Conservation (phyloP, 345 rosid genomes). For the Arabidopsis thaliana region TAIR10.1 NC_003076.8:455001-455500, state of each 20-base stretch:
- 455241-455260: conserved; percentile 3
- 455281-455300: conserved; percentile 69
- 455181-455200: conserved; percentile 68
- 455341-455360: conserved; percentile 88
- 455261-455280: conserved; percentile 52
- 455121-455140: conserved; percentile 70
- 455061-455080: conserved; percentile 41
- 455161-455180: conserved; percentile 48
- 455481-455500: conserved; percentile 20
- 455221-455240: not conserved
- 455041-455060: conserved; percentile 30
- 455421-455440: conserved; percentile 99
- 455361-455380: conserved; percentile 78
- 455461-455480: not conserved
- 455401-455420: conserved; percentile 98
- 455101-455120: conserved; percentile 60
- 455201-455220: conserved; percentile 46
- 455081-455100: conserved; percentile 26
- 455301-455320: conserved; percentile 73
- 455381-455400: conserved; percentile 80
- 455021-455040: conserved; percentile 45
- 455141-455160: conserved; percentile 56
- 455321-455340: conserved; percentile 57
- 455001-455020: conserved; percentile 47
- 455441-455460: conserved; percentile 51